Evolutionary conservation across 768 basidiomycete genomes (phyloP).

Genomic region (Auricularia heimuer): DNA sequence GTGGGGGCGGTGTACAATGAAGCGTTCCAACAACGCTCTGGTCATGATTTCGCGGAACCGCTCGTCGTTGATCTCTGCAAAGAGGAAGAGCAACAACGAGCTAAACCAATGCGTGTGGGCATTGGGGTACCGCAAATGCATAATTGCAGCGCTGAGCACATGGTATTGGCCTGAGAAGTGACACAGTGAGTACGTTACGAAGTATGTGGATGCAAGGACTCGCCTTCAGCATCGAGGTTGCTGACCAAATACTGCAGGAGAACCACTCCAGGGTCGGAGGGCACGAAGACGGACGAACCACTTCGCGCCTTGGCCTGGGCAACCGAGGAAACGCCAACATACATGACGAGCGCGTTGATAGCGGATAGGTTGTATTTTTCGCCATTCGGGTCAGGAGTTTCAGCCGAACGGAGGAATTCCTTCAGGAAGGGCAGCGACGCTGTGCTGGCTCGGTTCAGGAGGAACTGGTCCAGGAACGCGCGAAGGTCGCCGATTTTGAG

Average conservation of each 20-base stretch:
- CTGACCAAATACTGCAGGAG: slow-evolving; percentile 73
- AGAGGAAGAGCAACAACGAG: slow-evolving; percentile 79
- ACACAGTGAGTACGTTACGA: background rate
- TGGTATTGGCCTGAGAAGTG: slow-evolving; percentile 76
- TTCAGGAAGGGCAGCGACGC: slow-evolving; percentile 70
- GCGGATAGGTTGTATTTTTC: slow-evolving; percentile 80
- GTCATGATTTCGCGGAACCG: slow-evolving; percentile 76
- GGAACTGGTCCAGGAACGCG: slow-evolving; percentile 71
- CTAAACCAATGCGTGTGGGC: slow-evolving; percentile 99
- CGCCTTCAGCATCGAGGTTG: slow-evolving; percentile 87
- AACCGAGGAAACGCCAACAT: slow-evolving; percentile 87
- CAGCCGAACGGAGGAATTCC: slow-evolving; percentile 53
- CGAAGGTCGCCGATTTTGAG: slow-evolving; percentile 76
- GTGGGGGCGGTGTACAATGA: slow-evolving; percentile 90
- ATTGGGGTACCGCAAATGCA: slow-evolving; percentile 95
- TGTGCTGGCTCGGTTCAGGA: slow-evolving; percentile 63
- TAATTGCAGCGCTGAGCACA: slow-evolving; percentile 82
- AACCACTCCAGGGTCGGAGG: slow-evolving; percentile 76
- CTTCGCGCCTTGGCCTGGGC: slow-evolving; percentile 81
- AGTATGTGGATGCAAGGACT: slow-evolving; percentile 15
- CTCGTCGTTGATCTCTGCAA: slow-evolving; percentile 67
- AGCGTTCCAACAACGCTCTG: slow-evolving; percentile 84
- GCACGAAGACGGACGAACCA: slow-evolving; percentile 70
- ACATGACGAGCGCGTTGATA: slow-evolving; percentile 92
- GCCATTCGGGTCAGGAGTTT: slow-evolving; percentile 32